phyloP scores from a whole-genome alignment of 2,329 filamentous ascomycete genomes.

The Grosmannia serpens region DNA sequence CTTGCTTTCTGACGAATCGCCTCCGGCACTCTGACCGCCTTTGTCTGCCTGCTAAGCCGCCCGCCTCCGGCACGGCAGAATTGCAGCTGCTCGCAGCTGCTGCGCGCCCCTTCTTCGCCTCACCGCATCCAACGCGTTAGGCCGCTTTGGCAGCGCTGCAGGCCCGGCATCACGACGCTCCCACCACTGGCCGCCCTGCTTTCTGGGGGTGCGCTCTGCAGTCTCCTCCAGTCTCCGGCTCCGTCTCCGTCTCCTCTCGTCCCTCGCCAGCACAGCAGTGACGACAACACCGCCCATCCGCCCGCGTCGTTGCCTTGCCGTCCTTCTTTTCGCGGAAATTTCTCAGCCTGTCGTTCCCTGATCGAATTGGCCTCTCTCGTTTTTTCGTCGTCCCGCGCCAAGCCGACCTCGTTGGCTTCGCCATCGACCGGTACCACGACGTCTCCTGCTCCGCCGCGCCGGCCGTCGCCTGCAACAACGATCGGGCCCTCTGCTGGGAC shows the following conservation, averaged over 20 bases:
- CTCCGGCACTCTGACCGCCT: background rate
- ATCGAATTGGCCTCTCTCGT: no score
- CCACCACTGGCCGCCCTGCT: background rate
- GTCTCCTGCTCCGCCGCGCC: background rate
- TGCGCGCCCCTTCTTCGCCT: background rate
- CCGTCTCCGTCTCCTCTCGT: background rate
- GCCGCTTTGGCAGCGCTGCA: background rate
- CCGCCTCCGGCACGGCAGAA: background rate
- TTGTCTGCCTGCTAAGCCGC: background rate
- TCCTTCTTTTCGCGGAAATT: background rate
- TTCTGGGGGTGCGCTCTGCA: background rate
- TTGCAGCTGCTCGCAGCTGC: background rate
- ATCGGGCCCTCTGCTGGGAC: background rate
- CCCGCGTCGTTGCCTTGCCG: no score
- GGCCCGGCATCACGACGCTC: background rate
- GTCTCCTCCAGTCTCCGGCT: background rate
- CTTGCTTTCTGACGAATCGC: background rate
- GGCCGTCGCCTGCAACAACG: background rate
- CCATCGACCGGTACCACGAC: no score
- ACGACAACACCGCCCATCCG: background rate
- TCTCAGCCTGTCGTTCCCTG: background rate
- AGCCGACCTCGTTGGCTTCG: no score
- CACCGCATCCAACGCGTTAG: background rate
- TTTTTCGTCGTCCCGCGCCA: no score
- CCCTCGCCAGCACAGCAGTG: background rate